Percentiles rank a stretch among this genome's conserved stretches.
Evolutionary conservation across 768 basidiomycete species (phyloP).

Genomic region (Tephrocybe sp.): DNA sequence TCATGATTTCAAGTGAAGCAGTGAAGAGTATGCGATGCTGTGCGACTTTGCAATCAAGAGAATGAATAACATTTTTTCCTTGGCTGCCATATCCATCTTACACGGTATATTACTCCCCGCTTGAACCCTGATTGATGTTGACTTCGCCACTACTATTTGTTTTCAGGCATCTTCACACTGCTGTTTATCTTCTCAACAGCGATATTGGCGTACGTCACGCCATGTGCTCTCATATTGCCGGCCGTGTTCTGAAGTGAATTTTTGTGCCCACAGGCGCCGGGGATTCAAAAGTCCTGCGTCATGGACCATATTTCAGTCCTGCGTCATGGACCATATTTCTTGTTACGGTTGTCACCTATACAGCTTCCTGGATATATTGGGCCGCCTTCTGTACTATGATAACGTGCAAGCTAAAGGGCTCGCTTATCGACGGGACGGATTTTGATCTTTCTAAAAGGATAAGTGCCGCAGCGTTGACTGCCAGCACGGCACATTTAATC

Average conservation of each 20-base stretch:
- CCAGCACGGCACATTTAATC: neutral
- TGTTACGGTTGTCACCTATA: slow-evolving; percentile 2
- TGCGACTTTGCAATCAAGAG: neutral
- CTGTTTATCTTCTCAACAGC: slow-evolving; percentile 31
- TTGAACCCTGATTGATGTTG: neutral
- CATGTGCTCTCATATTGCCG: slow-evolving; percentile 10
- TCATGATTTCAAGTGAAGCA: neutral
- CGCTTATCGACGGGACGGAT: neutral
- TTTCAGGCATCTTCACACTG: slow-evolving; percentile 9
- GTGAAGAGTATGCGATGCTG: neutral
- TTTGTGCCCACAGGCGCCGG: slow-evolving; percentile 6
- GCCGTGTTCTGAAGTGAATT: too few species aligned
- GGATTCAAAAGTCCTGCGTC: slow-evolving; percentile 9
- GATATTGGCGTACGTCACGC: slow-evolving; percentile 29
- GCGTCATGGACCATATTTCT: too few species aligned
- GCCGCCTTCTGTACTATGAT: slow-evolving; percentile 3
- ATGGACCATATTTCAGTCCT: too few species aligned
- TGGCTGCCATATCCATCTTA: neutral
- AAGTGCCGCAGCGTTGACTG: neutral
- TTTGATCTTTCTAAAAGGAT: neutral
- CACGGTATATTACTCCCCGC: neutral
- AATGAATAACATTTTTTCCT: neutral
- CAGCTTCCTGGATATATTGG: slow-evolving; percentile 8
- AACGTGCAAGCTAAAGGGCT: neutral
- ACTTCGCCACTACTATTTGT: too few species aligned